Base-by-base conservation (phyloP, 208 protist genomes). In the Acanthamoeba castellanii region DNA sequence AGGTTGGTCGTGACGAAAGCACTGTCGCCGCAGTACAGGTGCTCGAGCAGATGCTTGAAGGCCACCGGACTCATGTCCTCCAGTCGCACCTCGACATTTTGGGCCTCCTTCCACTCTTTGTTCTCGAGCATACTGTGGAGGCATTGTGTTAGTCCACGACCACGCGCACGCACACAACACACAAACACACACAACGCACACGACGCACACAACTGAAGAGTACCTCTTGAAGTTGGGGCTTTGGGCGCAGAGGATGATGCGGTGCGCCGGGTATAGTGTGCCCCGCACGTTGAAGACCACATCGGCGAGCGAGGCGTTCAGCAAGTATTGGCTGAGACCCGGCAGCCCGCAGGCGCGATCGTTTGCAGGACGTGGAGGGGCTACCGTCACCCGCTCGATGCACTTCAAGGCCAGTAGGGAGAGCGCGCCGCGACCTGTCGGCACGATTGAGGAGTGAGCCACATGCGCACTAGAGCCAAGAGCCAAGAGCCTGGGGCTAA, bases 181-280 rank as follows among this genome's bases (percentile, higher is more conserved):
- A n/a, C n/a, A n/a, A n/a, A n/a, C n/a, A n/a, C n/a, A n/a, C n/a
- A n/a, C n/a, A n/a, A n/a, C n/a, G n/a, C n/a, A n/a, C n/a, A n/a
- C n/a, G n/a, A n/a, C n/a, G n/a, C n/a, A n/a, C n/a, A n/a, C n/a
- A n/a, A n/a, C n/a, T n/a, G n/a, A n/a, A 27, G 5, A 45, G 70
- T 5, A 78, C 70, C 70, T 78, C 37, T 47, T 78, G 70, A 78
- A 78, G 70, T 42, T 78, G 22, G 70, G 70, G 70, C 70, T 78
- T 7, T 78, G 70, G 5, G 70, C n/a, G 20, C 70, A 78, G 37
- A 78, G 70, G 0, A 78, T n/a, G n/a, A 78, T 34, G 70, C 70
- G 70, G 16, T 78, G 70, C 3, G 70, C 70, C 3, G 70, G 70
- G 30, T 27, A 78, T 2, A 18, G n/a, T n/a, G 70, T 47, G 37